phyloP scores from a whole-genome alignment of 179 eudicot genomes.

The Gypsophila paniculata region DNA sequence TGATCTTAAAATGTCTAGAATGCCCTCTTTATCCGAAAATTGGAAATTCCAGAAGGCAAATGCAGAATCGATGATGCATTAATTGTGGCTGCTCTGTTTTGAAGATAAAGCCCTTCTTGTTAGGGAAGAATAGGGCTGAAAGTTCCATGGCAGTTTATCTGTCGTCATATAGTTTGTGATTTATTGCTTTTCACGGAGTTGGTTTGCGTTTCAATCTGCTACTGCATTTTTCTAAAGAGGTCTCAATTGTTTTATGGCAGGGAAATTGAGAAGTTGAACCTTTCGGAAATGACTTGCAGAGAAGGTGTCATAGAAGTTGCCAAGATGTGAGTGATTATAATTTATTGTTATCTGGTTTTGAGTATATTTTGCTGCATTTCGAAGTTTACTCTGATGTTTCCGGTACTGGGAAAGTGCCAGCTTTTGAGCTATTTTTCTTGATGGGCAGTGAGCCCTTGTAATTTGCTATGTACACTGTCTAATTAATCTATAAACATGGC shows the following conservation, averaged over 20 bases:
- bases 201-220: not conserved
- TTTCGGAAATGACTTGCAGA: conserved; percentile 93
- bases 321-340: conserved; percentile 63
- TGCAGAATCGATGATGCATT: not conserved
- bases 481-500: not conserved
- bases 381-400: not conserved
- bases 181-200: not conserved
- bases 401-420: not conserved
- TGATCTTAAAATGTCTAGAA: not conserved
- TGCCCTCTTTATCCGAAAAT: not conserved
- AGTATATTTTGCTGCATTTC: not conserved
- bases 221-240: not conserved
- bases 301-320: conserved; percentile 90
- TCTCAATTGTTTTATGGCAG: conserved; percentile 35
- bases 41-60: not conserved
- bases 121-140: too few relatives aligned
- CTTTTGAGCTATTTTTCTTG: not conserved
- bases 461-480: not conserved
- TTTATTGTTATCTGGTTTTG: not conserved
- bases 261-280: conserved; percentile 89
- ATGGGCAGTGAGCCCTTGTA: not conserved
- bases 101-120: too few relatives aligned
- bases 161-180: not conserved
- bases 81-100: not conserved
- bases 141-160: not conserved